Evolutionary conservation across 257 asterid species (phyloP).

Genomic region (Marsdenia floribunda): DNA sequence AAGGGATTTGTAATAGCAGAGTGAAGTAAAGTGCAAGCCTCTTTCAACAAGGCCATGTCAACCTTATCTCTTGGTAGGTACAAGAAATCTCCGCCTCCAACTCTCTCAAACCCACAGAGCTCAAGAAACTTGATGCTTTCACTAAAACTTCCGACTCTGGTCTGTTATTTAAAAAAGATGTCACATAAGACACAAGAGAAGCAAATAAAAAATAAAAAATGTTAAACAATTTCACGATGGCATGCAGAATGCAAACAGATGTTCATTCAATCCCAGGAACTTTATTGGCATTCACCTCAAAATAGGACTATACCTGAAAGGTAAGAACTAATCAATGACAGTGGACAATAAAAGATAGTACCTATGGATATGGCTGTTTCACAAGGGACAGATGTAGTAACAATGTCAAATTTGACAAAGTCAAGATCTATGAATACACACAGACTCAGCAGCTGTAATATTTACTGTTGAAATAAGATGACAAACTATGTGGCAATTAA

Average conservation of each 20-base stretch:
- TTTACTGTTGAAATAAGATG: neutral
- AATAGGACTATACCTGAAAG: neutral
- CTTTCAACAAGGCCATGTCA: conserved; percentile 30
- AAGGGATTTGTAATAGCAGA: conserved; percentile 62
- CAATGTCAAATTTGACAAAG: neutral
- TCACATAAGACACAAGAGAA: neutral
- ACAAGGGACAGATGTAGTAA: neutral
- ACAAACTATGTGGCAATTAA: neutral
- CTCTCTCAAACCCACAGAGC: conserved; percentile 65
- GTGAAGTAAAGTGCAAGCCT: conserved; percentile 45
- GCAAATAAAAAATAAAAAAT: neutral
- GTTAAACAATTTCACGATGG: neutral
- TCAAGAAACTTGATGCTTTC: conserved; percentile 62
- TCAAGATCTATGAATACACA: neutral
- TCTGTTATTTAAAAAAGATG: conserved; percentile 35
- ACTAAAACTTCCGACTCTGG: conserved; percentile 51
- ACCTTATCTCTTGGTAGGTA: conserved; percentile 41
- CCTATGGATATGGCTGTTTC: neutral
- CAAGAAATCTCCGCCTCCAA: conserved; percentile 41
- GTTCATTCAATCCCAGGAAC: neutral
- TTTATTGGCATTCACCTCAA: neutral
- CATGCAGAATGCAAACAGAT: neutral
- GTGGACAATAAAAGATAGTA: neutral
- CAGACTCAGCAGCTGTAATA: neutral
- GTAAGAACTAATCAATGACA: neutral